Conservation (phyloP, 306 rosid species). For the Sindora glabra region DNA sequence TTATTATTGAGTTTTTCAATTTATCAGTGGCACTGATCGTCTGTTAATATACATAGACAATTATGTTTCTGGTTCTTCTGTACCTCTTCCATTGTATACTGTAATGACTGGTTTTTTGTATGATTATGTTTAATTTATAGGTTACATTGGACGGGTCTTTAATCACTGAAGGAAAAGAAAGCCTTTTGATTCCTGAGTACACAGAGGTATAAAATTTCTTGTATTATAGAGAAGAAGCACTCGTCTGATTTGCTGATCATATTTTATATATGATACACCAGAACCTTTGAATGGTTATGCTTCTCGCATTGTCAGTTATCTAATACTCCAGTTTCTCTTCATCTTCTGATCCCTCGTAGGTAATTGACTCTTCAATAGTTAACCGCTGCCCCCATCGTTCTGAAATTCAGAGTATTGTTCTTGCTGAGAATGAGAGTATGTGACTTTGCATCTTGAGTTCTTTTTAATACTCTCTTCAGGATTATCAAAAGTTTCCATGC, state of each 20-base stretch:
- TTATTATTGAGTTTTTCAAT: background rate
- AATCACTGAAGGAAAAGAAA: conserved; percentile 61
- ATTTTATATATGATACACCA: background rate
- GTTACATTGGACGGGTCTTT: conserved; percentile 47
- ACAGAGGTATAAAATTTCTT: conserved; percentile 44
- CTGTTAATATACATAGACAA: background rate
- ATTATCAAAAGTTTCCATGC: background rate
- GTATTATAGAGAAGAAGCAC: background rate
- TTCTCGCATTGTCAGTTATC: background rate
- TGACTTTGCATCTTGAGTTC: conserved; percentile 10
- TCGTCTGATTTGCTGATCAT: background rate
- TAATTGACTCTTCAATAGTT: conserved; percentile 36
- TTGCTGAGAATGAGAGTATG: conserved; percentile 67
- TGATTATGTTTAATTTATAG: conserved; percentile 26
- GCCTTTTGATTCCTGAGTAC: conserved; percentile 63
- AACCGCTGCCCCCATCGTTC: conserved; percentile 89
- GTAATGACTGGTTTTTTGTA: background rate
- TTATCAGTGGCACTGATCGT: background rate
- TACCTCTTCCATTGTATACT: background rate
- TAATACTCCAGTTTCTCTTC: conserved; percentile 5
- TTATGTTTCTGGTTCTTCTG: background rate
- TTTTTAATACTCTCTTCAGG: background rate
- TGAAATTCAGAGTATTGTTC: conserved; percentile 83
- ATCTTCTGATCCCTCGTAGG: conserved; percentile 29
- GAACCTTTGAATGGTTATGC: background rate